Evolutionary conservation across 805 yeast genomes (phyloP).

Genomic region (Cyberlindnera nakhonratchasimensis): DNA sequence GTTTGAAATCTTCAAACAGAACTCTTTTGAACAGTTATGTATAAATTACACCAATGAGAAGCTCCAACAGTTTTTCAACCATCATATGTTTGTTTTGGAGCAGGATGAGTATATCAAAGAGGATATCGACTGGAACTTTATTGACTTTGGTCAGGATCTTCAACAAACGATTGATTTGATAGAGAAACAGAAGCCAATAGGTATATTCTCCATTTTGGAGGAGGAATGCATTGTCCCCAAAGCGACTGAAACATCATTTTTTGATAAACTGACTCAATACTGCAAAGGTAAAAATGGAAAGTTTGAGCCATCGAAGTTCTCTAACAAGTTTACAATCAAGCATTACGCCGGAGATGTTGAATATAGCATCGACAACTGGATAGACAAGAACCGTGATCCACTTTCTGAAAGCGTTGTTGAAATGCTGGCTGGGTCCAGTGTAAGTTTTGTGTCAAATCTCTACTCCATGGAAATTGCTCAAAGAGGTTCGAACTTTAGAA

Average conservation of each 20-base stretch:
- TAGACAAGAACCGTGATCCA: conserved; percentile 93
- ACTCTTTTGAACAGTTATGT: conserved; percentile 96
- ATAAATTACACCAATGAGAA: conserved; percentile 97
- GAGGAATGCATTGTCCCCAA: conserved; percentile 96
- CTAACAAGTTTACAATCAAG: conserved; percentile 75
- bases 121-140: conserved; percentile 93
- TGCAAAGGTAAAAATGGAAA: conserved; percentile 55
- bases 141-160: conserved; percentile 91
- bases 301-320: conserved; percentile 69
- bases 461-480: conserved; percentile 41
- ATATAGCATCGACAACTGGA: conserved; percentile 88
- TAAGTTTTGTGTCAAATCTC: conserved; percentile 51
- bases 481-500: conserved; percentile 49
- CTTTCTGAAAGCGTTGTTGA: conserved; percentile 69
- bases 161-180: conserved; percentile 93
- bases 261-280: conserved; percentile 67
- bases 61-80: conserved; percentile 95
- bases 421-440: conserved; percentile 55
- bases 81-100: conserved; percentile 94
- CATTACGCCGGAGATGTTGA: conserved; percentile 98
- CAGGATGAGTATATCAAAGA: conserved; percentile 93
- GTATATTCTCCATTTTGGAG: conserved; percentile 80
- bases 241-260: conserved; percentile 77
- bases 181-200: conserved; percentile 70
- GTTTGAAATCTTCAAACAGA: conserved; percentile 90